Base-by-base conservation (phyloP, 75 land plant genomes). In the Adiantum capillusveneris region DNA sequence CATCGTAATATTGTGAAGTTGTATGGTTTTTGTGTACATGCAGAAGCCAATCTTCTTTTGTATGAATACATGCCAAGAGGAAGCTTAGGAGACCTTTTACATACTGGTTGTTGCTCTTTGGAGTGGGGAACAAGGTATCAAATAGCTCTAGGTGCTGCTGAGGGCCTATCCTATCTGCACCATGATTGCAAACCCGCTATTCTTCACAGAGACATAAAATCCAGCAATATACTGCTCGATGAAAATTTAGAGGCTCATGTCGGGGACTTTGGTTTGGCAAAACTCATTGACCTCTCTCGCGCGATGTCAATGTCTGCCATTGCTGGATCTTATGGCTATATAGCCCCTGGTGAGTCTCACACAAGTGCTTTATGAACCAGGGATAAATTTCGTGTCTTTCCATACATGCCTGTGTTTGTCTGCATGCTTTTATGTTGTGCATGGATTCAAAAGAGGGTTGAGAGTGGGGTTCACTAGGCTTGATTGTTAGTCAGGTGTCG, bases 261-360 rank as follows among this genome's bases (percentile, higher is more conserved):
- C 20, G 78, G 84, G 2, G 91, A 78, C 57, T 81, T 78, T 49
- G 87, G 82, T 31, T 59, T 81, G 12, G 78, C 83, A 56, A 80
- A 83, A 25, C 60, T 79, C 11, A 45, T 84, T 28, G 88, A 78
- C 50, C 77, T 48, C 12, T 14, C 50, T 21, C 5, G 5, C 17
- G 5, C 50, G 12, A 46, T 46, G 14, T 46, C 50, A 3, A 21
- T 21, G 22, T 46, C 50, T 46, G 50, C 74, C 19, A 60, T 81
- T 57, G 77, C 88, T 1, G 93, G 93, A 7, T 86, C 93, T 0
- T 80, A 79, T 56, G 93, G 93, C n/a, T 88, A 88, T 68, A 61
- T 88, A 44, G 93, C 88, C 14, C 93, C 93, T 61, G 93, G 93
- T 84, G 73, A 62, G 25, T 25, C 0, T 30, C 25, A 29, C 29